Conservation (phyloP, 805 yeast species). For the Spathaspora passalidarum region DNA sequence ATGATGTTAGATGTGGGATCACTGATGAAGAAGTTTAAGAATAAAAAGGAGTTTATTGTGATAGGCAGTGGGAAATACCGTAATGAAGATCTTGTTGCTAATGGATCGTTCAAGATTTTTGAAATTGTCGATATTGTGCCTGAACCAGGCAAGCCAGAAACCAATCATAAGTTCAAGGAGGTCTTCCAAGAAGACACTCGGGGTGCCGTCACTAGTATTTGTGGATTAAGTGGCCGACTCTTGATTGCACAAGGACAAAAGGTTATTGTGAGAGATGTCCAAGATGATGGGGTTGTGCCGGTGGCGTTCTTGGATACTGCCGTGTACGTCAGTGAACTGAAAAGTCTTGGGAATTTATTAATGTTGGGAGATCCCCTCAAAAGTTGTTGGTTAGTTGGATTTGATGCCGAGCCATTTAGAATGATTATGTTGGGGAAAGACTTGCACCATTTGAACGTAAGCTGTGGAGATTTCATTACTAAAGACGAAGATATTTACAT, state of each 20-base stretch:
- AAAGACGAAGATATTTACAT: slow-evolving; percentile 67
- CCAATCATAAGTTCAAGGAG: slow-evolving; percentile 72
- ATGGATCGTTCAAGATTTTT: slow-evolving; percentile 71
- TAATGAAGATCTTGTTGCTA: slow-evolving; percentile 76
- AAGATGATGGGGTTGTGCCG: slow-evolving; percentile 86
- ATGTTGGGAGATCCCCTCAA: slow-evolving; percentile 78
- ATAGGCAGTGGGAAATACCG: slow-evolving; percentile 76
- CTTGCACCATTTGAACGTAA: slow-evolving; percentile 56
- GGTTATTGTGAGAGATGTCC: slow-evolving; percentile 72
- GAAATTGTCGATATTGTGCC: slow-evolving; percentile 85
- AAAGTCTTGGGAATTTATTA: slow-evolving; percentile 79
- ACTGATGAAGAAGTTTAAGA: slow-evolving; percentile 39
- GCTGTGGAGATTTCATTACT: slow-evolving; percentile 72
- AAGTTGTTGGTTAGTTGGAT: slow-evolving; percentile 78
- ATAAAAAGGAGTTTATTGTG: slow-evolving; percentile 64
- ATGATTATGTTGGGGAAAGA: slow-evolving; percentile 79
- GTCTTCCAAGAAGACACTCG: slow-evolving; percentile 69
- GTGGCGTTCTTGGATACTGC: slow-evolving; percentile 92
- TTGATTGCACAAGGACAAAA: slow-evolving; percentile 86
- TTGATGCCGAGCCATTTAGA: slow-evolving; percentile 92
- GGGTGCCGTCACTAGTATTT: slow-evolving; percentile 79
- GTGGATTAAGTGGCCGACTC: slow-evolving; percentile 80
- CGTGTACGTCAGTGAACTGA: slow-evolving; percentile 72
- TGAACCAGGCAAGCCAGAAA: slow-evolving; percentile 83
- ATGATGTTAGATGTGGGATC: slow-evolving; percentile 48